Percentiles rank a stretch among this genome's conserved stretches.
Conservation (phyloP, 768 basidiomycete species). For the Rickenella mellea region DNA sequence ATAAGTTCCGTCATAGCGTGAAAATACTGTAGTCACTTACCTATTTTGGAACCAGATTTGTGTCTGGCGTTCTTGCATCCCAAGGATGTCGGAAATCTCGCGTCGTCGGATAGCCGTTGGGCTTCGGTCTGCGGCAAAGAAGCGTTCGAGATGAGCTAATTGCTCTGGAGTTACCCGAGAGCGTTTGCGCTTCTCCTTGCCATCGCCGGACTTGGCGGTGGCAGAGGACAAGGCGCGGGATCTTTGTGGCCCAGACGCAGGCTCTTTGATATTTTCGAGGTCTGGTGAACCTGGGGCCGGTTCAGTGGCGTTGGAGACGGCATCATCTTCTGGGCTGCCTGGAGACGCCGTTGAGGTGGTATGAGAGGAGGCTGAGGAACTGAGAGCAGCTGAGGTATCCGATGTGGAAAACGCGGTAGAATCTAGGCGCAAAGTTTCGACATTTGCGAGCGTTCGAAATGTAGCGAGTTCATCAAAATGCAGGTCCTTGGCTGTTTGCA, state of each 20-base stretch:
- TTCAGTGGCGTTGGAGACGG: not conserved
- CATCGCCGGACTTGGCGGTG: slow-evolving; percentile 17
- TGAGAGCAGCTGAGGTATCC: too few relatives aligned
- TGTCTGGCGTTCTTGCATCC: slow-evolving; percentile 81
- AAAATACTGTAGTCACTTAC: slow-evolving; percentile 23
- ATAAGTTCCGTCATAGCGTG: not conserved
- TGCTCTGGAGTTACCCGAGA: slow-evolving; percentile 76
- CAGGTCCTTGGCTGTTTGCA: not conserved
- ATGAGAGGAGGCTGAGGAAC: not conserved
- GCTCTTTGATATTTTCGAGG: slow-evolving; percentile 12
- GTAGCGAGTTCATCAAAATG: not conserved
- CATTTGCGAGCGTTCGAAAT: not conserved
- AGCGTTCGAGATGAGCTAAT: slow-evolving; percentile 62
- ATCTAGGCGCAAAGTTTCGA: not conserved
- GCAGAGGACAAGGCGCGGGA: slow-evolving; percentile 15
- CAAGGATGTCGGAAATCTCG: slow-evolving; percentile 64
- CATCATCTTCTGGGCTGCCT: not conserved
- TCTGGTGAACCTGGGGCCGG: not conserved
- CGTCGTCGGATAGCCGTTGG: slow-evolving; percentile 63
- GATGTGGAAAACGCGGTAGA: not conserved
- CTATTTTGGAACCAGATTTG: slow-evolving; percentile 90
- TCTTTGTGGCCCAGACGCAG: slow-evolving; percentile 26
- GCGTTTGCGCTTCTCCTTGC: slow-evolving; percentile 52
- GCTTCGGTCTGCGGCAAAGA: slow-evolving; percentile 59
- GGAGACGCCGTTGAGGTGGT: not conserved